A percentile compares a stretch with the other conserved stretches of the same genome.
Conservation (phyloP, 352 stramenopile species). For the Pythium apleroticum region DNA sequence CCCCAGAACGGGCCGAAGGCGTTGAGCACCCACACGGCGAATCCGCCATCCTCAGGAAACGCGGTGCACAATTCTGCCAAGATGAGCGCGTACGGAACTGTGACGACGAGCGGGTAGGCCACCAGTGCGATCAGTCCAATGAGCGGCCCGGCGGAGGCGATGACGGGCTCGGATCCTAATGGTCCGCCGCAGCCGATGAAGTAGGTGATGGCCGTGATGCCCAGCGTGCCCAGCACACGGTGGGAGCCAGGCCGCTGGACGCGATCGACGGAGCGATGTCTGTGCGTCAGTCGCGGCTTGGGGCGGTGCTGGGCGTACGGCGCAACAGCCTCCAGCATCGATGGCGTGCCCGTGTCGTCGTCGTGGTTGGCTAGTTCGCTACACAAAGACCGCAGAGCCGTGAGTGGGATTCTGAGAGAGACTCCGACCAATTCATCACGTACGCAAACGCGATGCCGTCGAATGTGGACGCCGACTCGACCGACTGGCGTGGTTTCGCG, state of each 20-base stretch:
- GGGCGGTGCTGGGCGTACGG: not conserved
- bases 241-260: slow-evolving; percentile 11
- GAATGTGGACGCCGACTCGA: not conserved
- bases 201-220: slow-evolving; percentile 34
- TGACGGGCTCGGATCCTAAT: slow-evolving; percentile 29
- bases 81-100: slow-evolving; percentile 85
- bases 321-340: slow-evolving; percentile 9
- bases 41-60: slow-evolving; percentile 83
- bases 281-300: not conserved
- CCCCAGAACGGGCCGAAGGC: slow-evolving; percentile 87
- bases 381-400: too few relatives aligned
- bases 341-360: not conserved
- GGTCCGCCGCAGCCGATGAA: slow-evolving; percentile 31
- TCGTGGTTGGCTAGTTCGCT: slow-evolving; percentile 3
- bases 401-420: too few relatives aligned
- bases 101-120: slow-evolving; percentile 86
- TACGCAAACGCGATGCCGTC: slow-evolving; percentile 15
- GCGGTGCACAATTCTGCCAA: slow-evolving; percentile 89
- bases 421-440: not conserved
- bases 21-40: slow-evolving; percentile 87
- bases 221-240: slow-evolving; percentile 28
- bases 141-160: slow-evolving; percentile 36
- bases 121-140: slow-evolving; percentile 74
- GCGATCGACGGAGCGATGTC: slow-evolving; percentile 6
- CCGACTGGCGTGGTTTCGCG: not conserved